Conservation (phyloP, 2,329 filamentous ascomycete species). For the Parascedosporium putredinis region DNA sequence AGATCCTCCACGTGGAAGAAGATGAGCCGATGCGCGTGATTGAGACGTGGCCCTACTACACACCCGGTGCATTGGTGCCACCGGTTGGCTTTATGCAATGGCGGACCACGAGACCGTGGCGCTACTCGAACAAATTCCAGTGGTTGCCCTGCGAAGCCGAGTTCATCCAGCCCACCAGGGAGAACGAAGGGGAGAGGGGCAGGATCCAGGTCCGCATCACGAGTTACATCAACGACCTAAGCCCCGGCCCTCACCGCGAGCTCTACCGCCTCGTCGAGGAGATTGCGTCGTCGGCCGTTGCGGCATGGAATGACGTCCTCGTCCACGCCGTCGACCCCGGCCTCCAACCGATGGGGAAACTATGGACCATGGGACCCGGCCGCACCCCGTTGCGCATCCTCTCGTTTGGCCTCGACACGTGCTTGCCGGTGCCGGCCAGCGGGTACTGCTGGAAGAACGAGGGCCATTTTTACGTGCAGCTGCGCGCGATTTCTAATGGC, state of each 20-base stretch:
- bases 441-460: conserved; percentile 1
- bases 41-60: not conserved
- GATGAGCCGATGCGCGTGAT: not conserved
- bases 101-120: not conserved
- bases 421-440: not conserved
- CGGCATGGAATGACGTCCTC: conserved; percentile 31
- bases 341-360: not conserved
- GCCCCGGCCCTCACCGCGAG: conserved; percentile 26
- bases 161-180: conserved; percentile 15
- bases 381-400: not conserved
- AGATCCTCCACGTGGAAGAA: not conserved
- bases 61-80: not conserved
- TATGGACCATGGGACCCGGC: not conserved
- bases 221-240: conserved; percentile 44
- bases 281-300: conserved; percentile 29
- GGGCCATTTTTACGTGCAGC: conserved; percentile 6
- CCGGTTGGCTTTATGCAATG: not conserved
- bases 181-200: no score
- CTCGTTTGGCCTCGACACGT: not conserved
- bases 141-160: conserved; percentile 41
- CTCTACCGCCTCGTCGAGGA: conserved; percentile 31
- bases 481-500: not conserved
- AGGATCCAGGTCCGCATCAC: conserved; percentile 25
- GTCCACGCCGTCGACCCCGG: not conserved
- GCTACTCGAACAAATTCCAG: conserved; percentile 24